Conservation (phyloP, 495 filamentous ascomycete species). For the Penicillium daleae region DNA sequence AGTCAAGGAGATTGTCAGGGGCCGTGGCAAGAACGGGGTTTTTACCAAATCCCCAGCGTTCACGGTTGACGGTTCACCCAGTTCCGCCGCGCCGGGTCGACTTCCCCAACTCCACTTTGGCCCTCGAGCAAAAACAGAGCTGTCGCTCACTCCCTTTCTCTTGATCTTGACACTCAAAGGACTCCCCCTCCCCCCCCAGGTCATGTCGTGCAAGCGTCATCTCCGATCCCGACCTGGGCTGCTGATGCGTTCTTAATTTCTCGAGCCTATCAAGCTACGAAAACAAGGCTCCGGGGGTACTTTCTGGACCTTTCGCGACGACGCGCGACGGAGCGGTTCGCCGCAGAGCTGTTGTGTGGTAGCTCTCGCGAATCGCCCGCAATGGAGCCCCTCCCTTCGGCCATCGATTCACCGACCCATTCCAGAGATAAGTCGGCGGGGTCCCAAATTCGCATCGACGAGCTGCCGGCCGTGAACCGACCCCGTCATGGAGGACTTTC, state of each 20-base stretch:
- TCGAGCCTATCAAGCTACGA: background rate
- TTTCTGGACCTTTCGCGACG: slow-evolving; percentile 16
- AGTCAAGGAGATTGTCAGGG: background rate
- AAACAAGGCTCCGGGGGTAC: background rate
- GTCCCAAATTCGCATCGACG: slow-evolving; percentile 28
- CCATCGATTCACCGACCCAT: slow-evolving; percentile 19
- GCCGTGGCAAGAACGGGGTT: slow-evolving; percentile 15
- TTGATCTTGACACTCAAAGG: background rate
- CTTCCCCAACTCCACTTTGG: slow-evolving; percentile 26
- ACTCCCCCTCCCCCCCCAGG: background rate
- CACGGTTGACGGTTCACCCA: too few species aligned
- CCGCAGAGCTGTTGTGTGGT: slow-evolving; percentile 17
- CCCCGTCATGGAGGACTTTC: slow-evolving; percentile 22
- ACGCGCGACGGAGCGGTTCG: slow-evolving; percentile 27
- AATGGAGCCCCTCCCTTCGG: slow-evolving; percentile 31
- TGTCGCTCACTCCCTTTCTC: slow-evolving; percentile 13
- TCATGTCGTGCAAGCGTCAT: slow-evolving; percentile 39
- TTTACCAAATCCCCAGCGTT: slow-evolving; percentile 4
- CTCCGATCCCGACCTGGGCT: slow-evolving; percentile 37
- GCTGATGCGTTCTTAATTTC: slow-evolving; percentile 22
- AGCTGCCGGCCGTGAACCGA: slow-evolving; percentile 22
- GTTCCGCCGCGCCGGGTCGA: slow-evolving; percentile 35
- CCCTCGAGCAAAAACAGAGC: slow-evolving; percentile 23
- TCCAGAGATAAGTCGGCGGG: slow-evolving; percentile 21
- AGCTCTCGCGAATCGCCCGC: slow-evolving; percentile 21